phyloP scores from a whole-genome alignment of 768 basidiomycete genomes.

The Boletus reticulatus region DNA sequence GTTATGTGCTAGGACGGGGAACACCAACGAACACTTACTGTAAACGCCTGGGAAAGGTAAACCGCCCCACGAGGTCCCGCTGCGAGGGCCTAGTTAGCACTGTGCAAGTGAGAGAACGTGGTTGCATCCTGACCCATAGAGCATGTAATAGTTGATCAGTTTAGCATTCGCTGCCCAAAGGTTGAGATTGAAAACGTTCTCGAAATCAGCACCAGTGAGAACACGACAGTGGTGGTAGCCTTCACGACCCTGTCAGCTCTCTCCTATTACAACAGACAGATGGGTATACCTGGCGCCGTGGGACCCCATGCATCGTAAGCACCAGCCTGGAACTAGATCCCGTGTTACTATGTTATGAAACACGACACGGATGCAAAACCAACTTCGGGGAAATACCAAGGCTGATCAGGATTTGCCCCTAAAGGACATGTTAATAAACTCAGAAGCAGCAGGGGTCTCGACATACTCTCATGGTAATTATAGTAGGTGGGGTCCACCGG shows the following conservation, averaged over 20 bases:
- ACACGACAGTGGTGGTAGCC: slow-evolving; percentile 63
- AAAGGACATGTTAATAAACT: slow-evolving; percentile 34
- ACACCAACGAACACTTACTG: slow-evolving; percentile 31
- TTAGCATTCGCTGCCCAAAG: slow-evolving; percentile 83
- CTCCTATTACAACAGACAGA: not conserved
- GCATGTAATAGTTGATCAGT: slow-evolving; percentile 82
- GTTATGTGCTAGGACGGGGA: not conserved
- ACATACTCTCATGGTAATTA: slow-evolving; percentile 50
- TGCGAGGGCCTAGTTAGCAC: slow-evolving; percentile 26
- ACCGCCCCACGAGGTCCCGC: slow-evolving; percentile 85
- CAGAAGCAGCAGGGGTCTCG: not conserved
- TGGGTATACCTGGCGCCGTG: slow-evolving; percentile 52
- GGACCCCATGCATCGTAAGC: slow-evolving; percentile 84
- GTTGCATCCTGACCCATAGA: slow-evolving; percentile 56
- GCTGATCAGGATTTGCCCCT: slow-evolving; percentile 45
- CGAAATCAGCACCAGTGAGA: slow-evolving; percentile 71
- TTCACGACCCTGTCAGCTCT: slow-evolving; percentile 18
- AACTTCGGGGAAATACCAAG: slow-evolving; percentile 74
- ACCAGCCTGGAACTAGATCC: slow-evolving; percentile 64
- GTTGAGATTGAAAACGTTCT: slow-evolving; percentile 75
- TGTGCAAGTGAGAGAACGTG: not conserved
- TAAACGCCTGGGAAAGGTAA: slow-evolving; percentile 78
- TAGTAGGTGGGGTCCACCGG: slow-evolving; percentile 64
- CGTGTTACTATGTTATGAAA: slow-evolving; percentile 8
- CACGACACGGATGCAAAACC: slow-evolving; percentile 2